These are phyloP conservation scores for Sisymbrium irio DNA, from an alignment of 345 rosid species.

Conservation along the genomic window DNA sequence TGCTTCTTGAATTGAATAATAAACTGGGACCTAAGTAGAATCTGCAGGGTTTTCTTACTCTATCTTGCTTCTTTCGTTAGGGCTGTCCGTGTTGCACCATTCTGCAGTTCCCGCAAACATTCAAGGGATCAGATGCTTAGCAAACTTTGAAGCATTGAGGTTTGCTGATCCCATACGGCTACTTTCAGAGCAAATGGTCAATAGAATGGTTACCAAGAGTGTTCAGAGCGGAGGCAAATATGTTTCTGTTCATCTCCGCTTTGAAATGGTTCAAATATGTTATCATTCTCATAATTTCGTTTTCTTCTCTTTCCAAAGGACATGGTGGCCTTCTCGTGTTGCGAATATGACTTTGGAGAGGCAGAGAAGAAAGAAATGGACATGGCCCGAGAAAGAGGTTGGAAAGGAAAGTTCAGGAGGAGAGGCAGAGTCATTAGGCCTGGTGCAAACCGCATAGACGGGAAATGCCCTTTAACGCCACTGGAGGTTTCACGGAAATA, in stretches of 20 bases:
- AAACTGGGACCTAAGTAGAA: not conserved
- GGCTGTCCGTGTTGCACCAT: constrained; percentile 97
- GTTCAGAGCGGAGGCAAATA: constrained; percentile 66
- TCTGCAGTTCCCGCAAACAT: constrained; percentile 73
- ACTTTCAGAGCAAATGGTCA: constrained; percentile 91
- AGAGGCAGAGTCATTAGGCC: constrained; percentile 90
- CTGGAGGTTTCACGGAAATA: constrained; percentile 55
- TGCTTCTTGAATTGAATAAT: constrained; percentile 5
- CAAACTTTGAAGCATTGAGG: constrained; percentile 80
- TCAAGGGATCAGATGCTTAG: constrained; percentile 85
- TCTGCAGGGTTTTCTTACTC: not conserved
- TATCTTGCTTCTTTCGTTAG: constrained; percentile 44
- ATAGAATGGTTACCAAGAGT: constrained; percentile 74
- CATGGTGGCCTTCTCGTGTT: constrained; percentile 98
- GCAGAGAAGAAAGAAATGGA: constrained; percentile 92
- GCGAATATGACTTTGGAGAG: constrained; percentile 93
- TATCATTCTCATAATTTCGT: not conserved
- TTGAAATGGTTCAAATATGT: constrained; percentile 62
- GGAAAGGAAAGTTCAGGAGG: constrained; percentile 95
- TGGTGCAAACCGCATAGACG: constrained; percentile 86
- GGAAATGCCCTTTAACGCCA: constrained; percentile 95
- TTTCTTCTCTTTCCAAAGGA: constrained; percentile 48
- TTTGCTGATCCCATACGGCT: constrained; percentile 78
- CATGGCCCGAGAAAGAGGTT: constrained; percentile 83
- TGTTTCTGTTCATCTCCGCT: constrained; percentile 96